Conservation (phyloP, 768 basidiomycete species). For the Lentinula sp. region DNA sequence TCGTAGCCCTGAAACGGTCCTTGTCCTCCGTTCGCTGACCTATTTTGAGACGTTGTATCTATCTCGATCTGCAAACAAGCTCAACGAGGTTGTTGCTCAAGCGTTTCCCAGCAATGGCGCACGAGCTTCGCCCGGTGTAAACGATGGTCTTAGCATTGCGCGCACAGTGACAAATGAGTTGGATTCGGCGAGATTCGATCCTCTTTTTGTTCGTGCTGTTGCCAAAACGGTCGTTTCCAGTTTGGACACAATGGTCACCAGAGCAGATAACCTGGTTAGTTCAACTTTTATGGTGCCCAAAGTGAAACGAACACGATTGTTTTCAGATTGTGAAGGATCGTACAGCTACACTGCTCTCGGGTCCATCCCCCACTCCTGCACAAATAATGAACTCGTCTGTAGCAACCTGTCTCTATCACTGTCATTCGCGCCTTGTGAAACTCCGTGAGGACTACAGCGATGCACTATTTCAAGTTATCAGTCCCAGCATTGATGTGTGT, state of each 20-base stretch:
- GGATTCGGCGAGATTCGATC: conserved; percentile 90
- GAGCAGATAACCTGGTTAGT: conserved; percentile 67
- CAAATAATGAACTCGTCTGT: conserved; percentile 75
- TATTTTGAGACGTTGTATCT: conserved; percentile 88
- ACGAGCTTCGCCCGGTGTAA: conserved; percentile 63
- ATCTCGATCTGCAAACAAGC: conserved; percentile 71
- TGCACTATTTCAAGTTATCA: conserved; percentile 47
- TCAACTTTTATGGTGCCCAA: not conserved
- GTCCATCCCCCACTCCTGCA: conserved; percentile 72
- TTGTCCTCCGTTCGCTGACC: conserved; percentile 78
- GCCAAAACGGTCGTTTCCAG: conserved; percentile 67
- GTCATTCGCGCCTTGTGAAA: conserved; percentile 60
- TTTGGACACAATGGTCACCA: conserved; percentile 60
- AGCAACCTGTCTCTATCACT: conserved; percentile 75
- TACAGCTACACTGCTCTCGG: conserved; percentile 66
- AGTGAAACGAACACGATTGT: conserved; percentile 2
- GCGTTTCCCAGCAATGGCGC: conserved; percentile 67
- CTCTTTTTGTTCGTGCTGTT: conserved; percentile 72
- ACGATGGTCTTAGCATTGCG: conserved; percentile 73
- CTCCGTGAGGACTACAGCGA: conserved; percentile 64
- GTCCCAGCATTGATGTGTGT: conserved; percentile 54
- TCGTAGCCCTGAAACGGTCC: conserved; percentile 82
- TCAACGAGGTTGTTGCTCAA: conserved; percentile 78
- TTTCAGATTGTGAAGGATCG: conserved; percentile 70
- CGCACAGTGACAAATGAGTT: conserved; percentile 85